Evolutionary conservation across 306 rosid species (phyloP).

Genomic region (Rosa lucieae): DNA sequence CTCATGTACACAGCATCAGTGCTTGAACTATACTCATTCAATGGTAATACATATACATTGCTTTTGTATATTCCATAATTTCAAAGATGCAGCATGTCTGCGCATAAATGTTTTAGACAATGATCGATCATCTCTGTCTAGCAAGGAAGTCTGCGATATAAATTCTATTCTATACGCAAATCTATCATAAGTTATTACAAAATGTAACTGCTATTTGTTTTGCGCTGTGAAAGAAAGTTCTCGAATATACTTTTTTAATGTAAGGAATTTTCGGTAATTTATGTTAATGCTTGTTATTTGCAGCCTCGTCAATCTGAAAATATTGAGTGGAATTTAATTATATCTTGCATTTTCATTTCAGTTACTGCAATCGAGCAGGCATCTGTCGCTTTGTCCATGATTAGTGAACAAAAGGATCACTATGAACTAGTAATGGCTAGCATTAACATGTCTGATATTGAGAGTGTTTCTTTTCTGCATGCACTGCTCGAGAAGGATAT

Average conservation of each 20-base stretch:
- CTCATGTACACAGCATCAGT: conserved; percentile 31
- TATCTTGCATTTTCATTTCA: conserved; percentile 14
- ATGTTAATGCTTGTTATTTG: background rate
- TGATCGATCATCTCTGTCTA: background rate
- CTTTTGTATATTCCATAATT: background rate
- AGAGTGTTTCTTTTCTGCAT: conserved; percentile 20
- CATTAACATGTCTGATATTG: conserved; percentile 38
- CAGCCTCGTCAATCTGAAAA: background rate
- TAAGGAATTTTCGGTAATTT: background rate
- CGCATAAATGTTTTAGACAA: background rate
- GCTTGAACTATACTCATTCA: conserved; percentile 44
- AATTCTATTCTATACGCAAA: background rate
- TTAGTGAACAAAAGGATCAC: conserved; percentile 16
- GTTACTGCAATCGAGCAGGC: conserved; percentile 34
- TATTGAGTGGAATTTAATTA: background rate
- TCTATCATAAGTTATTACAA: background rate
- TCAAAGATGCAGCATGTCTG: background rate
- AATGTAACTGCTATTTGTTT: background rate
- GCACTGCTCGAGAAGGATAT: conserved; percentile 21
- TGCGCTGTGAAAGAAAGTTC: background rate
- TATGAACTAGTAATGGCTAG: conserved; percentile 50
- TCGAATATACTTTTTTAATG: background rate
- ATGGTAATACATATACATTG: conserved; percentile 26
- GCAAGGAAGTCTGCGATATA: background rate
- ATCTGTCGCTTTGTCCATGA: conserved; percentile 48